These are phyloP conservation scores for Friedmanniomyces simplex DNA, from an alignment of 495 filamentous ascomycete species.

Conservation along the genomic window DNA sequence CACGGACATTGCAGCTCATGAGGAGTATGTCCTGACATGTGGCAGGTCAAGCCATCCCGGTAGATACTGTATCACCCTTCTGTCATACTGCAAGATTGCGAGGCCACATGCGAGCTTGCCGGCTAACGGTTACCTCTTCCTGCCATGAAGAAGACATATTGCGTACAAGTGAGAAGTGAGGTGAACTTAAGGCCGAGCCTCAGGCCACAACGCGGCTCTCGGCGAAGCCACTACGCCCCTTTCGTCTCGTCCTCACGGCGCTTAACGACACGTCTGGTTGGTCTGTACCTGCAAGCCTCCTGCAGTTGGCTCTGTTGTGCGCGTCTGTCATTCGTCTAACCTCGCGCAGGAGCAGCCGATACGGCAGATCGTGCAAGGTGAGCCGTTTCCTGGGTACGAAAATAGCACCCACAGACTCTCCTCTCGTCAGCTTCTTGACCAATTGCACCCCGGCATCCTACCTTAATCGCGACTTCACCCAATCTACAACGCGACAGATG, in stretches of 20 bases:
- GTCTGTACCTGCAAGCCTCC: background rate
- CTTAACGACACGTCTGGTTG: background rate
- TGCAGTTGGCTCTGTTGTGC: background rate
- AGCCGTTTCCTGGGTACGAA: background rate
- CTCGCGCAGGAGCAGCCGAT: background rate
- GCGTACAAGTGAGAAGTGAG: no score
- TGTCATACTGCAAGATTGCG: no score
- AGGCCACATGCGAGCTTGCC: no score
- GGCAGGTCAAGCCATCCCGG: no score
- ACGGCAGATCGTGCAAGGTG: background rate
- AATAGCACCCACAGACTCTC: background rate
- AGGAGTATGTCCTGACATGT: no score
- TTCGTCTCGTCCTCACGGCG: background rate
- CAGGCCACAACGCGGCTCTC: background rate
- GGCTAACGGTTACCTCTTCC: no score
- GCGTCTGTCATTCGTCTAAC: background rate
- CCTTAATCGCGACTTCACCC: background rate
- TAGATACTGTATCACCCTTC: no score
- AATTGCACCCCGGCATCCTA: background rate
- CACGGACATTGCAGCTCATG: no score
- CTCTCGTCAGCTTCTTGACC: background rate
- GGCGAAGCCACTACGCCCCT: background rate
- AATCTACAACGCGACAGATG: background rate
- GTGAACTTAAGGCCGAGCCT: no score
- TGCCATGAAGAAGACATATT: no score